Percentiles rank a stretch among this genome's conserved stretches.
Conservation (phyloP, 2,329 filamentous ascomycete genomes). For the Zalaria sp. region DNA sequence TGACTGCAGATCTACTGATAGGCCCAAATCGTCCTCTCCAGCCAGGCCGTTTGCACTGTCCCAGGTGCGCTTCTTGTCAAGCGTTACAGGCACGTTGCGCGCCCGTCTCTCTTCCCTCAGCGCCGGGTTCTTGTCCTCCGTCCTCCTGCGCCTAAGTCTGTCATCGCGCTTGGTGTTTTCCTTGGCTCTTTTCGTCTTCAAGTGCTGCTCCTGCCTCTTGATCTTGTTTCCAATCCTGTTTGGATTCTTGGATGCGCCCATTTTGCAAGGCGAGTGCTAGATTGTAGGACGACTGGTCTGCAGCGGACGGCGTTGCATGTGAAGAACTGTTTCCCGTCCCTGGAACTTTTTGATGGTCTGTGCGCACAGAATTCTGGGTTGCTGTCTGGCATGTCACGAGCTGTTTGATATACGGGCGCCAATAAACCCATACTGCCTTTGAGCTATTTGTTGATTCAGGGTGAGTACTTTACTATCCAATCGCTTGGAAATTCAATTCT, state of each 20-base stretch:
- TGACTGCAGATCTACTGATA: conserved; percentile 29
- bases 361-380: too few species aligned
- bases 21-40: conserved; percentile 25
- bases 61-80: conserved; percentile 84
- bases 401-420: too few species aligned
- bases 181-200: conserved; percentile 64
- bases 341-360: too few species aligned
- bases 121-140: conserved; percentile 71
- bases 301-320: conserved; percentile 17
- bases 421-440: too few species aligned
- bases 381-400: too few species aligned
- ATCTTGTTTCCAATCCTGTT: conserved; percentile 41
- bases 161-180: conserved; percentile 63
- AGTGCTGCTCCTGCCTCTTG: conserved; percentile 60
- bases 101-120: conserved; percentile 59
- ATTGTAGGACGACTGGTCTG: neutral
- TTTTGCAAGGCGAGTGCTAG: conserved; percentile 5
- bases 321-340: conserved; percentile 28
- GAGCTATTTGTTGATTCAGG: too few species aligned
- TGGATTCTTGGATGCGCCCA: conserved; percentile 15
- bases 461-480: too few species aligned
- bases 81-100: conserved; percentile 64
- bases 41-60: conserved; percentile 40
- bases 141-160: conserved; percentile 65
- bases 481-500: too few species aligned